Evolutionary conservation across 2,329 filamentous ascomycete genomes (phyloP).

Genomic region (Colletotrichum godetiae): DNA sequence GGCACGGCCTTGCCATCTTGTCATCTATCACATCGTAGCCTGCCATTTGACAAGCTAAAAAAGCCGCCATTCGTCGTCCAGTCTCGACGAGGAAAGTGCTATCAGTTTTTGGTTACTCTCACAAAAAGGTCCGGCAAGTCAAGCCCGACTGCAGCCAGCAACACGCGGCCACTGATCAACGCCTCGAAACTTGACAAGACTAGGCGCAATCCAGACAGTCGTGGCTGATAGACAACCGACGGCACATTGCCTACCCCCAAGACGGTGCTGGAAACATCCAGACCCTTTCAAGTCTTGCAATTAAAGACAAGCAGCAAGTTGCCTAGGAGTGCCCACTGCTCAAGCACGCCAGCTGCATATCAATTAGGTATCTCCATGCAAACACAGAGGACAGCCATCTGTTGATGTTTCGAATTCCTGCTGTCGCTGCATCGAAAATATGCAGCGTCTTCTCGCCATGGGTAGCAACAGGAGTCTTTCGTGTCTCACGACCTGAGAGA

Average conservation of each 20-base stretch:
- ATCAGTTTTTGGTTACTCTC: neutral
- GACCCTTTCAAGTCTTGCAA: neutral
- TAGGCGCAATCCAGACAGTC: neutral
- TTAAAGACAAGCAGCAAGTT: neutral
- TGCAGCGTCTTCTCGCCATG: neutral
- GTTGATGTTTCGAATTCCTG: conserved; percentile 2
- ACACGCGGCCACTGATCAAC: conserved; percentile 4
- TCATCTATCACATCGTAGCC: neutral
- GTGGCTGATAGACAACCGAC: neutral
- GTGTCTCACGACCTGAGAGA: neutral
- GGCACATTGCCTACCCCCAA: neutral
- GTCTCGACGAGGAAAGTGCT: neutral
- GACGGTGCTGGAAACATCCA: neutral
- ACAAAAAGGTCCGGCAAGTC: neutral
- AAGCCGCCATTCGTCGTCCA: neutral
- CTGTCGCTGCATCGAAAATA: neutral
- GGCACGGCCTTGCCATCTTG: conserved; percentile 1
- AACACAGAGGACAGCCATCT: neutral
- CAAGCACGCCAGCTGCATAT: neutral
- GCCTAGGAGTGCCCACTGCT: neutral
- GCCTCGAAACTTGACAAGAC: conserved; percentile 15
- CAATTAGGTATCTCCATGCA: neutral
- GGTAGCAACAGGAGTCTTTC: neutral
- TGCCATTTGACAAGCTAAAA: neutral
- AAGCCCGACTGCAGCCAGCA: conserved; percentile 3